Evolutionary conservation across 164 flowering plant species (phyloP), one percentile per base, ranked within the genome.

Genomic region (Nelumbo lutea): DNA sequence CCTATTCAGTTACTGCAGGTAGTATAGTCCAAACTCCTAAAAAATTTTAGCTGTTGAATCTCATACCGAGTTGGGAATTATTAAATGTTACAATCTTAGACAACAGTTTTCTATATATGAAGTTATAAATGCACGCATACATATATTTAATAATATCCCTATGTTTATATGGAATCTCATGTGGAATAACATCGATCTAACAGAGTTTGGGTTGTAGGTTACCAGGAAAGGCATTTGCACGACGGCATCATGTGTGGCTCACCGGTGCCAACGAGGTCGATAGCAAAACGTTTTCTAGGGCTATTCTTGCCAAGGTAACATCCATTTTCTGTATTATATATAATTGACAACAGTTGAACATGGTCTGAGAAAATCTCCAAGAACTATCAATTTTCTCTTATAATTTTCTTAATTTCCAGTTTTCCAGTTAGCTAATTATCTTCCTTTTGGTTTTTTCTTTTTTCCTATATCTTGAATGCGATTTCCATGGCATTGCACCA

Each of bases 251-350:
- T 71, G 81, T 87, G n/a, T 91, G 98, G 98, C 90, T 95, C 6
- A 83, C 86, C 1, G 91, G 91, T 8, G 96, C 96, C 56, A 86
- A 85, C 65, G 96, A 91, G 59, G 91, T 80, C 2, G 96, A 89
- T 59, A 89, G 98, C 88, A 92, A 87, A 78, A 73, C 83, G 27
- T 95, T 95, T 66, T 81, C 96, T 8, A 82, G 98, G 75, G 96
- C 98, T 43, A 95, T 95, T 72, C 91, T 95, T 46, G 98, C 98
- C 64, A 90, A 95, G 96, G 98, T 91, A 72, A 10, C 7, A 1
- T 15, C 8, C 8, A 42, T 8, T 59, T 1, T 27, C 9, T 13
- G 38, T 40, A 10, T 40, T 70, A 14, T 9, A 14, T 14, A 8
- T 38, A 45, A 53, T 59, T 38, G 1, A 6, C 4, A 1, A 27